Percentiles rank a stretch among this genome's conserved stretches.
Conservation (phyloP, 495 filamentous ascomycete species). For the Aspergillus cavernicola region DNA sequence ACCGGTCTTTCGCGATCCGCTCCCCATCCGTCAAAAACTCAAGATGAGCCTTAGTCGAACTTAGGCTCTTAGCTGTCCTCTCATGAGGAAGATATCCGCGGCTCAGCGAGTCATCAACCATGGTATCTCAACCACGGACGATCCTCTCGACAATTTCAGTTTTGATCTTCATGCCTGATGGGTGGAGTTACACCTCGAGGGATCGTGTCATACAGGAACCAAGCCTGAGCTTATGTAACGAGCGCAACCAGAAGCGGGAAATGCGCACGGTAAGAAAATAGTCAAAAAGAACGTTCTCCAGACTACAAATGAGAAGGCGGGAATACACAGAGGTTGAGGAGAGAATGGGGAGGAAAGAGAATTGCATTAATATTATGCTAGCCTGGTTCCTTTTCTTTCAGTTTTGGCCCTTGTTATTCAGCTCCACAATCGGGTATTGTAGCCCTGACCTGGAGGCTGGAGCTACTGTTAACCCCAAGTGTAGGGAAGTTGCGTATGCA, state of each 20-base stretch:
- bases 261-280: too few relatives aligned
- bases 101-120: constrained; percentile 1
- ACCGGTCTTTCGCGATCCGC: constrained; percentile 39
- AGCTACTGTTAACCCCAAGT: too few relatives aligned
- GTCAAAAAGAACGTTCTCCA: too few relatives aligned
- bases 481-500: too few relatives aligned
- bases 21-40: constrained; percentile 23
- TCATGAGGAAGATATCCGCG: constrained; percentile 2
- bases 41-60: constrained; percentile 13
- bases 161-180: constrained; percentile 10
- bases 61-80: constrained; percentile 5
- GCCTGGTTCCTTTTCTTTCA: neutral
- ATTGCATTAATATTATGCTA: constrained; percentile 8
- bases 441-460: neutral
- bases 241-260: constrained; percentile 4
- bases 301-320: too few relatives aligned
- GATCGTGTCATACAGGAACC: constrained; percentile 9
- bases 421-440: constrained; percentile 8
- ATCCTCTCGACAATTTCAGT: constrained; percentile 9
- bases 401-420: neutral
- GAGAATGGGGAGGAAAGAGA: constrained; percentile 12
- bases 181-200: constrained; percentile 12
- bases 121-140: constrained; percentile 10
- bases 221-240: neutral
- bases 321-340: too few relatives aligned